Evolutionary conservation across 345 rosid genomes (phyloP).

Genomic region (Cardamine resedifolia): DNA sequence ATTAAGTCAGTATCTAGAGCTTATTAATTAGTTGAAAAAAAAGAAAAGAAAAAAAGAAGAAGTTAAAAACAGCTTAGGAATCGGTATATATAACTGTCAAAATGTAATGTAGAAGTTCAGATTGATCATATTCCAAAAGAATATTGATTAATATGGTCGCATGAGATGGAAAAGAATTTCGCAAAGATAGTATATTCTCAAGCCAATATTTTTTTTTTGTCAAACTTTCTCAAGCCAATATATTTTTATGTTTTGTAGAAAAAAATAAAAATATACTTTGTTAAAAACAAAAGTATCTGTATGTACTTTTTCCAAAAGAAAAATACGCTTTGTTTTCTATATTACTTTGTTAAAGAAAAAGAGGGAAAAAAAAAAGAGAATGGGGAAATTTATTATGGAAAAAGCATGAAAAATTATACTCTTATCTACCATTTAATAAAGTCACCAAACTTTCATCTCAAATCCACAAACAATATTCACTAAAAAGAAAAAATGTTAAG

Average conservation of each 20-base stretch:
- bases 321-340: constrained; percentile 20
- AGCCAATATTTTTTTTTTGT: background rate
- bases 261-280: background rate
- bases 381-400: background rate
- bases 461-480: background rate
- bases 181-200: background rate
- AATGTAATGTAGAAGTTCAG: background rate
- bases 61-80: background rate
- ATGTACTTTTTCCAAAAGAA: constrained; percentile 23
- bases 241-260: background rate
- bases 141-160: background rate
- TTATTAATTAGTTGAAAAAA: background rate
- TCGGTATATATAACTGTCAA: background rate
- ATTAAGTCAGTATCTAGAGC: background rate
- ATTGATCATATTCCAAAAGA: constrained; percentile 15
- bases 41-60: background rate
- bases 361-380: constrained; percentile 26
- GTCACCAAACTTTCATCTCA: constrained; percentile 29
- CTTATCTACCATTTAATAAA: constrained; percentile 50
- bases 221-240: background rate
- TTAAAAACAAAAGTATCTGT: background rate
- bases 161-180: background rate
- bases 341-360: constrained; percentile 35
- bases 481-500: background rate
- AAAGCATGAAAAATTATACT: constrained; percentile 26